Conservation (phyloP, 768 basidiomycete species). For the Xerocomellus amylosporus region DNA sequence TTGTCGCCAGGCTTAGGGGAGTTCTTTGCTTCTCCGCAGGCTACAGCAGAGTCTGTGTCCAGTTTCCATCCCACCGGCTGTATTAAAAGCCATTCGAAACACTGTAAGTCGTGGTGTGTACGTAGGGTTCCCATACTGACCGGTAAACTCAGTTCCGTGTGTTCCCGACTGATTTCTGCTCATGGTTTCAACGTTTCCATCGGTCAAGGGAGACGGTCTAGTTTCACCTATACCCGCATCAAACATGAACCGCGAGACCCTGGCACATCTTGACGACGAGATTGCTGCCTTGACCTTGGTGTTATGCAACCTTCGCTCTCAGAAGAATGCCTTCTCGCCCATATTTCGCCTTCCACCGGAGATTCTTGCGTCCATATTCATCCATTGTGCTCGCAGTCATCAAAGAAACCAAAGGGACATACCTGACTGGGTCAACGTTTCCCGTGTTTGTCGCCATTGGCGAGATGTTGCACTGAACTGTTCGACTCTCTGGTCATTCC, state of each 20-base stretch:
- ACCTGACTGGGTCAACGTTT: slow-evolving; percentile 24
- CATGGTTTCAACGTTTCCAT: neutral
- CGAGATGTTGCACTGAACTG: slow-evolving; percentile 41
- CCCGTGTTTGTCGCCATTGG: slow-evolving; percentile 37
- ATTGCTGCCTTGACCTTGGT: slow-evolving; percentile 9
- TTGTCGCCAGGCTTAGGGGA: too few species aligned
- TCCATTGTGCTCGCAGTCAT: slow-evolving; percentile 4
- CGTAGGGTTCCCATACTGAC: neutral
- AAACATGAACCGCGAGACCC: neutral
- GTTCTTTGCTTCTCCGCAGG: too few species aligned
- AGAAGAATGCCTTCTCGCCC: slow-evolving; percentile 15
- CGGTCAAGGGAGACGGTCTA: neutral
- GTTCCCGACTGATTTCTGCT: neutral
- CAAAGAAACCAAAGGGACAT: neutral
- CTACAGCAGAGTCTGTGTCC: neutral
- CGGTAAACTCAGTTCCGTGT: neutral
- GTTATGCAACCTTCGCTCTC: slow-evolving; percentile 16
- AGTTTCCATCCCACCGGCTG: neutral
- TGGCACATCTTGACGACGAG: slow-evolving; percentile 19
- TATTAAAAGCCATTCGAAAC: neutral
- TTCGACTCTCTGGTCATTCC: slow-evolving; percentile 40
- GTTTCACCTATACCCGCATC: neutral
- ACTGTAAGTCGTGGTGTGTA: neutral
- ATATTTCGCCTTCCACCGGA: slow-evolving; percentile 23
- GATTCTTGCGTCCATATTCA: slow-evolving; percentile 23